Evolutionary conservation across 345 rosid genomes (phyloP).

Genomic region (Brassica carinata): DNA sequence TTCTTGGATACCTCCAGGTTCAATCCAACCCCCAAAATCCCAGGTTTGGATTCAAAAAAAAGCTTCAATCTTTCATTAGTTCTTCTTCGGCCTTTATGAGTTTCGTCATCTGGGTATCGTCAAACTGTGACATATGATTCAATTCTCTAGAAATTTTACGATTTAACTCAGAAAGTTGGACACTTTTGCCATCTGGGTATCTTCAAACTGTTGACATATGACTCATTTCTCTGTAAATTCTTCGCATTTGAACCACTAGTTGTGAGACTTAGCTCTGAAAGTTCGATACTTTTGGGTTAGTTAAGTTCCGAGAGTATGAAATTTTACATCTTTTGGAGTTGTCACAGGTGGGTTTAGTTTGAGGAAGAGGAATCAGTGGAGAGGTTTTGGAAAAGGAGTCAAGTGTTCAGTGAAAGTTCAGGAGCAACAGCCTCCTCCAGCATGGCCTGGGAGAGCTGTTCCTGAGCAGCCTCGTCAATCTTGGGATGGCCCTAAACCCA

Average conservation of each 20-base stretch:
- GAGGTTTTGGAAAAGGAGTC: slow-evolving; percentile 50
- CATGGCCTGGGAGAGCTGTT: slow-evolving; percentile 95
- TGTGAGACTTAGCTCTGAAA: not conserved
- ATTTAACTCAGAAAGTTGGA: not conserved
- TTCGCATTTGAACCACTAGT: not conserved
- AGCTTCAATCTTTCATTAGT: slow-evolving; percentile 21
- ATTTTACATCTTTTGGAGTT: slow-evolving; percentile 9
- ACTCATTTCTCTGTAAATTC: not conserved
- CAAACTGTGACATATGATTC: not conserved
- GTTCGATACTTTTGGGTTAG: not conserved
- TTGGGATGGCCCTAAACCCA: slow-evolving; percentile 94
- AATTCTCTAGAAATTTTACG: not conserved
- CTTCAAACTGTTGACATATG: not conserved
- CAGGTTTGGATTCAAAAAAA: slow-evolving; percentile 46
- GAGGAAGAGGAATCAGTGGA: slow-evolving; percentile 57
- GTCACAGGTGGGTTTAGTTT: slow-evolving; percentile 56
- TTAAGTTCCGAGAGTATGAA: not conserved
- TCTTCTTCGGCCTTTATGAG: not conserved
- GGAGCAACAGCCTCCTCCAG: slow-evolving; percentile 69
- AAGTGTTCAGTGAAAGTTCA: slow-evolving; percentile 58
- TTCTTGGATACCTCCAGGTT: slow-evolving; percentile 65
- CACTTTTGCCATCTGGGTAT: not conserved
- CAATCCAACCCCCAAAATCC: slow-evolving; percentile 48
- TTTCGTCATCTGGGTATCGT: not conserved
- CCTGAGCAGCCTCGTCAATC: slow-evolving; percentile 62